Evolutionary conservation across 108 stramenopile species (phyloP).

Genomic region (Stephanodiscus triporus): DNA sequence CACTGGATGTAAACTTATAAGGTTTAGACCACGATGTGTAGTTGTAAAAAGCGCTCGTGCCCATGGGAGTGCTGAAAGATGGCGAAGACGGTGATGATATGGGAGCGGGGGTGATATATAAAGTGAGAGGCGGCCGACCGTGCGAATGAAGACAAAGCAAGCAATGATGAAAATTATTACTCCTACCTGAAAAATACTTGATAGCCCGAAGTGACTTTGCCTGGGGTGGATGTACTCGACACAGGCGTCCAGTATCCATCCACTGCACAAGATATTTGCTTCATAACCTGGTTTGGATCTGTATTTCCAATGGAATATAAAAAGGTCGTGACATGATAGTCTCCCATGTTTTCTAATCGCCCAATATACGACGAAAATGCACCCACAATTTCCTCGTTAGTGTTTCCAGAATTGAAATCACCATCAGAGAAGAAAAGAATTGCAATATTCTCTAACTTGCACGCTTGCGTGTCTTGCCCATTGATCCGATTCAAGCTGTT

Average conservation of each 20-base stretch:
- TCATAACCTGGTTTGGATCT: slow-evolving; percentile 19
- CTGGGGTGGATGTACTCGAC: slow-evolving; percentile 3
- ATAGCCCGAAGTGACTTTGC: slow-evolving; percentile 31
- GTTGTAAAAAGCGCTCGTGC: slow-evolving; percentile 28
- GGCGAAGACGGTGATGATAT: slow-evolving; percentile 7
- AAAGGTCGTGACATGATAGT: slow-evolving; percentile 25
- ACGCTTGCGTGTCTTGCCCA: neutral
- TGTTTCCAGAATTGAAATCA: slow-evolving; percentile 27
- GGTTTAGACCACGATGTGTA: slow-evolving; percentile 66
- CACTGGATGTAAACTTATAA: slow-evolving; percentile 50
- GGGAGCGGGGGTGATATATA: neutral
- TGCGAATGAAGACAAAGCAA: neutral
- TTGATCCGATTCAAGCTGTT: slow-evolving; percentile 15
- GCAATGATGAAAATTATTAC: neutral
- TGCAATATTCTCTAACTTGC: slow-evolving; percentile 47
- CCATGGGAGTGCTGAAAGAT: slow-evolving; percentile 28
- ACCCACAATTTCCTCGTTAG: slow-evolving; percentile 16
- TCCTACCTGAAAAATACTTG: slow-evolving; percentile 10
- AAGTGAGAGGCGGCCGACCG: neutral
- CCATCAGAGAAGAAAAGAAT: slow-evolving; percentile 47
- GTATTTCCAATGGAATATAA: slow-evolving; percentile 33
- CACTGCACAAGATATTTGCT: slow-evolving; percentile 35
- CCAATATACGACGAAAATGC: slow-evolving; percentile 22
- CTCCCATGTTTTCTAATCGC: slow-evolving; percentile 12
- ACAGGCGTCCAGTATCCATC: slow-evolving; percentile 50